Evolutionary conservation across 176 grass and related monocot genomes (phyloP).

Genomic region (Musa troglodytarum): DNA sequence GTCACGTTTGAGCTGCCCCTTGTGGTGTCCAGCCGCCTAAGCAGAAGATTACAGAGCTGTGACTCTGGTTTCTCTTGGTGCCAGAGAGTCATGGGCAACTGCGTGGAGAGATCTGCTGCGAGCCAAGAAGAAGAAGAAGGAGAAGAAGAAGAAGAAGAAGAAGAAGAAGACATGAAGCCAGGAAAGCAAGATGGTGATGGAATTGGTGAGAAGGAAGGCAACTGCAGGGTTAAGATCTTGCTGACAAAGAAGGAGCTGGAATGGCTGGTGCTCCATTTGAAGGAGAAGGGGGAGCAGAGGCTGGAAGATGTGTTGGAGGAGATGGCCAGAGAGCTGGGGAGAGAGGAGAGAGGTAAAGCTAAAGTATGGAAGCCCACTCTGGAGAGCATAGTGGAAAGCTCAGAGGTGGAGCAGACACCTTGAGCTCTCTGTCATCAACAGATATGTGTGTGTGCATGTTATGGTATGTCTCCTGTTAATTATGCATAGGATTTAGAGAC

Average conservation of each 20-base stretch:
- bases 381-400: conserved; percentile 22
- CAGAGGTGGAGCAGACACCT: neutral
- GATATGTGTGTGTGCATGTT: too few relatives aligned
- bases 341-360: neutral
- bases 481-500: too few relatives aligned
- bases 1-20: too few relatives aligned
- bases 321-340: conserved; percentile 17
- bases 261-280: conserved; percentile 19
- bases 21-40: neutral
- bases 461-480: too few relatives aligned
- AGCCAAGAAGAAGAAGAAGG: neutral
- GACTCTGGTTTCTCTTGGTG: neutral
- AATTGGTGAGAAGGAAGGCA: neutral
- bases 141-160: too few relatives aligned
- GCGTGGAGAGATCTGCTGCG: neutral
- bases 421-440: too few relatives aligned
- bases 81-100: conserved; percentile 2
- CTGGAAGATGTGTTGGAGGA: conserved; percentile 26
- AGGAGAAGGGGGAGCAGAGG: conserved; percentile 20
- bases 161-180: neutral
- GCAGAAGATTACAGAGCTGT: too few relatives aligned
- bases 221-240: conserved; percentile 23
- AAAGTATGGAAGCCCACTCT: conserved; percentile 18
- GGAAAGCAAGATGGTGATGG: neutral
- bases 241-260: conserved; percentile 22